Percentiles rank a stretch among this genome's conserved stretches.
These are phyloP conservation scores for Cyberlindnera xylosilytica DNA, from an alignment of 805 yeast genomes.

Conservation along the genomic window DNA sequence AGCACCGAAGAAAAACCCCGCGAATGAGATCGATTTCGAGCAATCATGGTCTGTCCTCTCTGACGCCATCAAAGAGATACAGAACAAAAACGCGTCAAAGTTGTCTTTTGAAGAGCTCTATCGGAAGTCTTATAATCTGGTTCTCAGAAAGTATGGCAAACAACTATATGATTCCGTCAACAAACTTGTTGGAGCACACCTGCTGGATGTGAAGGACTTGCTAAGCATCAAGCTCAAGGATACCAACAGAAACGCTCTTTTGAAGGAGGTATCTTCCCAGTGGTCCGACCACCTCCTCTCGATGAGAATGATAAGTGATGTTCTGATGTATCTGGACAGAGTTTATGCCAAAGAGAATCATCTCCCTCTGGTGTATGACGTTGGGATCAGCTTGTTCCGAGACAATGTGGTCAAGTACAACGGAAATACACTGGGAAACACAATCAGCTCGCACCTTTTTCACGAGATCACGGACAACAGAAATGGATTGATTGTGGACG, in stretches of 20 bases:
- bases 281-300: slow-evolving; percentile 75
- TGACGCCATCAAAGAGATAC: slow-evolving; percentile 69
- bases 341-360: slow-evolving; percentile 74
- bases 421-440: slow-evolving; percentile 47
- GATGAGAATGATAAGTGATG: slow-evolving; percentile 79
- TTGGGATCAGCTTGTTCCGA: slow-evolving; percentile 67
- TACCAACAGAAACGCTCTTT: slow-evolving; percentile 27
- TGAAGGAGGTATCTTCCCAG: slow-evolving; percentile 32
- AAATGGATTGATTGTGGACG: slow-evolving; percentile 53
- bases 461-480: slow-evolving; percentile 56
- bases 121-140: slow-evolving; percentile 73
- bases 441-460: slow-evolving; percentile 47
- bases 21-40: slow-evolving; percentile 51
- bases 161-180: slow-evolving; percentile 61
- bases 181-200: slow-evolving; percentile 43
- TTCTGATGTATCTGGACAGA: slow-evolving; percentile 81
- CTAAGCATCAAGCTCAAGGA: slow-evolving; percentile 17
- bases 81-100: slow-evolving; percentile 64
- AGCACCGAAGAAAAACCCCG: slow-evolving; percentile 46
- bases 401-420: slow-evolving; percentile 53
- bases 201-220: slow-evolving; percentile 30
- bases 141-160: slow-evolving; percentile 65
- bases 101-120: slow-evolving; percentile 82
- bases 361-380: slow-evolving; percentile 63
- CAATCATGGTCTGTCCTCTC: slow-evolving; percentile 64